These are phyloP conservation scores for Tetrahymena borealis DNA, from an alignment of 73 alveolate genomes.

Conservation along the genomic window DNA sequence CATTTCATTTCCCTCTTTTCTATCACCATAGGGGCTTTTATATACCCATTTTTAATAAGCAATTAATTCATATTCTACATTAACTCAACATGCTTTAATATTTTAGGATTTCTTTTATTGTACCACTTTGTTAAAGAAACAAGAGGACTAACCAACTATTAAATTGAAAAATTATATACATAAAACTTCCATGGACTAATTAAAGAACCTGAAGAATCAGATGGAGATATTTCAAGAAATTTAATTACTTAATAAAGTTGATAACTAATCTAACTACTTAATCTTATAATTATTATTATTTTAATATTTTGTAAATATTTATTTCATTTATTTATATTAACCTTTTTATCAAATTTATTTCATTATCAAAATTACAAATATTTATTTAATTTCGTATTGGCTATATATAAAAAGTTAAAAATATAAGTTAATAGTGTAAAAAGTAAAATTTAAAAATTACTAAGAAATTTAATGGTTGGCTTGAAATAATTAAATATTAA, in stretches of 20 bases:
- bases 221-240: background rate
- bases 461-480: too few species aligned
- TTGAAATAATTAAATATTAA: too few species aligned
- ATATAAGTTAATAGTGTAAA: too few species aligned
- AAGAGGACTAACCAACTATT: background rate
- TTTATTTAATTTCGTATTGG: too few species aligned
- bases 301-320: background rate
- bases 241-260: background rate
- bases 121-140: background rate
- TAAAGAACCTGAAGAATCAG: background rate
- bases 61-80: background rate
- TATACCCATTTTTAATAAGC: background rate
- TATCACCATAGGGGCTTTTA: background rate
- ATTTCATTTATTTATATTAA: too few species aligned
- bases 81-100: background rate
- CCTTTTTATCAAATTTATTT: too few species aligned
- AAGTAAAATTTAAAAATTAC: too few species aligned
- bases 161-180: background rate
- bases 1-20: background rate
- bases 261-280: background rate
- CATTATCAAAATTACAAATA: too few species aligned
- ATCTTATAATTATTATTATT: too few species aligned
- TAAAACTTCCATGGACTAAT: background rate
- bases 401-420: too few species aligned
- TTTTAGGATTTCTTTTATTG: background rate